Conservation (phyloP, 495 filamentous ascomycete species). For the Penicillium manginii region DNA sequence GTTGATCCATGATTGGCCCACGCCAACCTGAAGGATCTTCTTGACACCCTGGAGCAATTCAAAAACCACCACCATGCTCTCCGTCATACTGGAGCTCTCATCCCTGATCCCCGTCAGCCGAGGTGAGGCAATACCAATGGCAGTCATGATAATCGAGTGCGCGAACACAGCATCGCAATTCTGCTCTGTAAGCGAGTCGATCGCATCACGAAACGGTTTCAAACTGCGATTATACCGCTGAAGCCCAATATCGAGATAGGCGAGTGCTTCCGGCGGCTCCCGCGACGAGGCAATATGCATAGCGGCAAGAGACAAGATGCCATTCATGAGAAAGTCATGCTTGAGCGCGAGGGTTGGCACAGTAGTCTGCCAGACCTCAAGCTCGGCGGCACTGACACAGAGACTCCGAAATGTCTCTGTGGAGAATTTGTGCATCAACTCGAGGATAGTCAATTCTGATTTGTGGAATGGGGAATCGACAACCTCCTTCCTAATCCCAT, state of each 20-base stretch:
- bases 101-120: conserved; percentile 30
- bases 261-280: conserved; percentile 30
- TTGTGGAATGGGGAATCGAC: background rate
- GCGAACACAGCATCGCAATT: conserved; percentile 52
- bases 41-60: conserved; percentile 36
- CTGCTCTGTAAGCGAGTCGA: conserved; percentile 42
- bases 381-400: background rate
- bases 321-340: conserved; percentile 54
- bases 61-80: conserved; percentile 31
- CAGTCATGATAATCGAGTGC: conserved; percentile 50
- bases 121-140: conserved; percentile 45
- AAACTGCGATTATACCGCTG: conserved; percentile 50
- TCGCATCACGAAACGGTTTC: conserved; percentile 42
- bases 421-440: conserved; percentile 33
- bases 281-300: conserved; percentile 49
- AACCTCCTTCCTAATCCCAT: background rate
- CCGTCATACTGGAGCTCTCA: conserved; percentile 26
- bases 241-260: conserved; percentile 47
- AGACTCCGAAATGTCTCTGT: conserved; percentile 28
- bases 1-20: conserved; percentile 30
- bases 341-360: conserved; percentile 47
- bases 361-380: conserved; percentile 31
- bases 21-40: conserved; percentile 22
- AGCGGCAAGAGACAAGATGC: conserved; percentile 54
- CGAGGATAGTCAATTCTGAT: conserved; percentile 22